Base-by-base conservation (phyloP, 306 rosid genomes). In the Cucumis melo region DNA sequence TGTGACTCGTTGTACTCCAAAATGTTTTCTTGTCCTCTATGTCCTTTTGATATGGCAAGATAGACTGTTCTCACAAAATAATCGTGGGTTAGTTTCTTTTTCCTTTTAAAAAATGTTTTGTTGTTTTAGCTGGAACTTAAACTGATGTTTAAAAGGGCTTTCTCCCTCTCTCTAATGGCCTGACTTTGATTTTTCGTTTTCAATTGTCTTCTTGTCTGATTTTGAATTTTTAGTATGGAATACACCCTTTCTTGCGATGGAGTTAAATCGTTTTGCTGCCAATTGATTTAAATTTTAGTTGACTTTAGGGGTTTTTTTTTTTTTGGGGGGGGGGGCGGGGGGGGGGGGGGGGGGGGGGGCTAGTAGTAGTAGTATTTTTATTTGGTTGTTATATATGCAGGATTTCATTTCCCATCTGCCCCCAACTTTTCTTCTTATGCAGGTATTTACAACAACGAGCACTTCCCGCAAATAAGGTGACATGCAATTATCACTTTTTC, bases 391-490 rank as follows among this genome's bases (percentile, higher is more conserved):
- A 44, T 48, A 23, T 15, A 44, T 10, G 75, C 55, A 46, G 29
- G 29, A 27, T 27, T 27, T 27, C 29, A 27, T 27, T 27, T 27
- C 29, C 29, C 29, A 27, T 27, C 29, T 27, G 29, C 29, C 29
- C 29, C 29, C 29, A 39, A 54, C 57, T 68, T 62, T 77, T 77
- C 75, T 80, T 21, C 23, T 81, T 87, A 82, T 80, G 78, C 83
- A 94, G 98, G 79, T 91, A 90, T 84, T 79, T 94, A 81, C 89
- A 87, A 82, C 91, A 86, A 80, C 95, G 85, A 78, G 89, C 89
- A 73, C 87, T 90, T 80, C 84, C 83, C 78, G 68, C 87, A 78
- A 78, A 81, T 79, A 82, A 70, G 63, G 83, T 85, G 46, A 82
- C 71, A 74, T 81, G 80, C n/a, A 88, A 87, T 78, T 94, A 83